Conservation (phyloP, 2,329 filamentous ascomycete genomes). For the Aaosphaeria pasadenensis region DNA sequence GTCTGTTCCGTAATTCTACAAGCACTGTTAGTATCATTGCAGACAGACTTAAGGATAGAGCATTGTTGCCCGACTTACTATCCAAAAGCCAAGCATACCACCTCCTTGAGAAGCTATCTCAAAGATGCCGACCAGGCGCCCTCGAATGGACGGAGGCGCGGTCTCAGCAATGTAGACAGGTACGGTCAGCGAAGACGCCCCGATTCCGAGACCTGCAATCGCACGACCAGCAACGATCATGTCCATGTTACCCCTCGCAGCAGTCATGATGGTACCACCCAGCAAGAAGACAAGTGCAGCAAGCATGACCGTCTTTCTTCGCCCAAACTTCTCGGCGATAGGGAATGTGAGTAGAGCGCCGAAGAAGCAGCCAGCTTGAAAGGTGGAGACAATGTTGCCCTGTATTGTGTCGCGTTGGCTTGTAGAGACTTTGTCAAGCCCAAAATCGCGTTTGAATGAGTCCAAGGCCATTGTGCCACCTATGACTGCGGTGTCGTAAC, state of each 20-base stretch:
- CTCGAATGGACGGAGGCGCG: slow-evolving; percentile 61
- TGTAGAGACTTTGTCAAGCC: slow-evolving; percentile 25
- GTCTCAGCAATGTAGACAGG: slow-evolving; percentile 40
- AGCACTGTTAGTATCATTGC: background rate
- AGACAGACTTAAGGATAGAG: no score
- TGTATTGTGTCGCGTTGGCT: slow-evolving; percentile 34
- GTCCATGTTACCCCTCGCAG: slow-evolving; percentile 31
- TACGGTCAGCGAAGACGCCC: slow-evolving; percentile 35
- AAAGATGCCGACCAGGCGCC: slow-evolving; percentile 64
- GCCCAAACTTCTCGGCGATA: slow-evolving; percentile 49
- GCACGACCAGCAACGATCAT: slow-evolving; percentile 37
- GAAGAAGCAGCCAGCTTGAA: slow-evolving; percentile 38
- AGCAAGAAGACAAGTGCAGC: slow-evolving; percentile 44
- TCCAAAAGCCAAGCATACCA: slow-evolving; percentile 47
- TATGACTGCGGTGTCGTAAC: slow-evolving; percentile 37
- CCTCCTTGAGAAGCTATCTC: slow-evolving; percentile 65
- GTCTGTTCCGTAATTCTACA: slow-evolving; percentile 40
- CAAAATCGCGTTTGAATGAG: slow-evolving; percentile 38
- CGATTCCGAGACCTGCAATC: slow-evolving; percentile 39
- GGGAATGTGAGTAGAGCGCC: slow-evolving; percentile 42
- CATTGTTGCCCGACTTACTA: no score
- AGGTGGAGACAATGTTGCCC: slow-evolving; percentile 39
- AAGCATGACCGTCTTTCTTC: slow-evolving; percentile 48
- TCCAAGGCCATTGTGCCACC: slow-evolving; percentile 40
- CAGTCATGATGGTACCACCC: slow-evolving; percentile 41